A percentile compares a stretch with the other conserved stretches of the same genome.
Evolutionary conservation across 2,329 filamentous ascomycete genomes (phyloP).

Genomic region (Fusarium brevicatenulatum): DNA sequence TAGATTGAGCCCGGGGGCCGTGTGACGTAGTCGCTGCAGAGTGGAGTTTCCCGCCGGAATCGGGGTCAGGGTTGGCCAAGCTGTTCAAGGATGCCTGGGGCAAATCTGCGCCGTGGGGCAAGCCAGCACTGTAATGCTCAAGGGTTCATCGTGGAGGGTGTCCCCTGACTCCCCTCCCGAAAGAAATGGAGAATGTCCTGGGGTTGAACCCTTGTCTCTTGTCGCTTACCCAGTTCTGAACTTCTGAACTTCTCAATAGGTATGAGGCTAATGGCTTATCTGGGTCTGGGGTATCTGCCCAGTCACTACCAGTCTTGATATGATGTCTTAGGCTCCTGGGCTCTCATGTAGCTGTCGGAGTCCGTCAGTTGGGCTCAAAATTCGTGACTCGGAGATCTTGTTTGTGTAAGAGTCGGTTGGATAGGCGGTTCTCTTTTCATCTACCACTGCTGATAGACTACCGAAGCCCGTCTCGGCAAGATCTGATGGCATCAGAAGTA

Average conservation of each 20-base stretch:
- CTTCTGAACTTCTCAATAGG: neutral
- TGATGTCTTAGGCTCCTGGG: neutral
- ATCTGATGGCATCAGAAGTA: slow-evolving; percentile 15
- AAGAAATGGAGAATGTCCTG: slow-evolving; percentile 16
- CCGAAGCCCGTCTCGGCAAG: neutral
- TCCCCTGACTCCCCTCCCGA: neutral
- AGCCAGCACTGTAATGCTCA: slow-evolving; percentile 2
- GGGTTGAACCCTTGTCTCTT: slow-evolving; percentile 25
- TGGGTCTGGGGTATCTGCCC: slow-evolving; percentile 4
- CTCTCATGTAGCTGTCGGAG: slow-evolving; percentile 1
- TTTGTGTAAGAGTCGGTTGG: neutral
- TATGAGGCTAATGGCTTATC: slow-evolving; percentile 8
- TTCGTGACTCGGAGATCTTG: slow-evolving; percentile 5
- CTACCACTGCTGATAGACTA: neutral
- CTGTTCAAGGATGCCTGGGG: slow-evolving; percentile 8
- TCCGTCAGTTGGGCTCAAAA: slow-evolving; percentile 13
- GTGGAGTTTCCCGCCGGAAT: slow-evolving; percentile 27
- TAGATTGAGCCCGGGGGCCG: slow-evolving; percentile 28
- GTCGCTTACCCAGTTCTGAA: neutral
- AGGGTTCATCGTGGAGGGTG: slow-evolving; percentile 28
- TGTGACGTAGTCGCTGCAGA: slow-evolving; percentile 37
- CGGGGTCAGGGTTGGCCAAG: slow-evolving; percentile 26
- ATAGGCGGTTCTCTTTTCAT: neutral
- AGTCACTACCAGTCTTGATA: slow-evolving; percentile 4
- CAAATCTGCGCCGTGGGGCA: slow-evolving; percentile 15